Base-by-base conservation (phyloP, 768 basidiomycete genomes). In the Cyclocybe cylindracea region DNA sequence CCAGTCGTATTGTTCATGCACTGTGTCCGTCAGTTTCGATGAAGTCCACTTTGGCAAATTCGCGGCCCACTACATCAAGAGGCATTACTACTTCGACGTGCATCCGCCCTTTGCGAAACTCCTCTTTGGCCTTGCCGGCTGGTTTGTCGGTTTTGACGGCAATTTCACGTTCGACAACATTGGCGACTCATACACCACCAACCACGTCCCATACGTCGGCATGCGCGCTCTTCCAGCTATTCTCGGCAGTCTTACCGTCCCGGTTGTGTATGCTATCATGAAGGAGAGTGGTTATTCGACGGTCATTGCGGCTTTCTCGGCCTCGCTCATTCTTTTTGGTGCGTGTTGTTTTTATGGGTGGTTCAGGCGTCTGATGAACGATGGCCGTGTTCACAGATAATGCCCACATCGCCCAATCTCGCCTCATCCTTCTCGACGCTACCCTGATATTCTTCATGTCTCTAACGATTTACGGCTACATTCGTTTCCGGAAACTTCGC, bases 31-130 rank as follows among this genome's bases (percentile, higher is more conserved):
- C 60, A 95, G 93, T 43, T 98, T 98, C 65, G 95, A 98, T 66
- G 95, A 98, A 72, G 96, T 98, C 10, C 96, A 98, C 66, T 98
- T 98, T 66, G 96, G 96, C 55, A 97, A 98, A 70, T 99, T 99
- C 66, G 95, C 97, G 10, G 84, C 91, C 5, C 91, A 94, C 71
- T 99, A 99, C 70, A 86, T 98, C 65, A 75, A 75, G 41, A 82
- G 96, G 57, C 84, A 97, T 70, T 99, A 98, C 75, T 98, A 98
- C 73, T 99, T 99, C 76, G 97, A 99, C 67, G 96, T 99, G 7
- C 97, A 99, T 63, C 97, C 97, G 35, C 97, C 97, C 2, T 83
- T 98, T 46, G 95, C 97, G 38, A 99, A 99, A 68, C 80, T 99
- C 54, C 78, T 99, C 19, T 92, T 96, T 63, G 97, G 87, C 38